Conservation (phyloP, 768 basidiomycete genomes). For the Hericium rajendrae region DNA sequence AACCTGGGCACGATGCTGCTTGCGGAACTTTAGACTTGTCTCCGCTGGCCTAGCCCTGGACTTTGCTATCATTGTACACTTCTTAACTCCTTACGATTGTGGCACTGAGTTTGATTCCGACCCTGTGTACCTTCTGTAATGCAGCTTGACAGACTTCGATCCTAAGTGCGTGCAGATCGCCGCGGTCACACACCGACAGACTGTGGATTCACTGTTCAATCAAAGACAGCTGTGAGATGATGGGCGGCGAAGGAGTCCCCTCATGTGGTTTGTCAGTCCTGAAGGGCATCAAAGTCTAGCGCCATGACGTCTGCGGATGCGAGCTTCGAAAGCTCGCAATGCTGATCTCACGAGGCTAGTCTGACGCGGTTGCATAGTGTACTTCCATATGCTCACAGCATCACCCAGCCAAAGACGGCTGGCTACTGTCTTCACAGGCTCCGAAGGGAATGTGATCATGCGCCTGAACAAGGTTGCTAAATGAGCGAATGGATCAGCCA, state of each 20-base stretch:
- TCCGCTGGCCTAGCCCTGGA: background rate
- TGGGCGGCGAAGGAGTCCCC: background rate
- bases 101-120: background rate
- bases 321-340: background rate
- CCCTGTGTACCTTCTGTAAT: background rate
- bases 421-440: background rate
- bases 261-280: background rate
- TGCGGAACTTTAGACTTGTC: conserved; percentile 62
- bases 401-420: no score
- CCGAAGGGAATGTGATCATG: background rate
- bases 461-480: background rate
- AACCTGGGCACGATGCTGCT: conserved; percentile 91
- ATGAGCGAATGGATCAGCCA: background rate
- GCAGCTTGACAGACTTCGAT: background rate
- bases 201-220: no score
- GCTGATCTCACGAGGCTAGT: background rate
- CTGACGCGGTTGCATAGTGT: background rate
- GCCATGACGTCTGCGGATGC: background rate
- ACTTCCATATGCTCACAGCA: no score
- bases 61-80: conserved; percentile 3
- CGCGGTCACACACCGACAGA: no score
- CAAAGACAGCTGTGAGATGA: no score
- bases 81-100: background rate
- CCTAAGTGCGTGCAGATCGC: no score
- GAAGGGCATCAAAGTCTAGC: background rate